Conservation (phyloP, 2,329 filamentous ascomycete species). For the Bipolaris zeicola region DNA sequence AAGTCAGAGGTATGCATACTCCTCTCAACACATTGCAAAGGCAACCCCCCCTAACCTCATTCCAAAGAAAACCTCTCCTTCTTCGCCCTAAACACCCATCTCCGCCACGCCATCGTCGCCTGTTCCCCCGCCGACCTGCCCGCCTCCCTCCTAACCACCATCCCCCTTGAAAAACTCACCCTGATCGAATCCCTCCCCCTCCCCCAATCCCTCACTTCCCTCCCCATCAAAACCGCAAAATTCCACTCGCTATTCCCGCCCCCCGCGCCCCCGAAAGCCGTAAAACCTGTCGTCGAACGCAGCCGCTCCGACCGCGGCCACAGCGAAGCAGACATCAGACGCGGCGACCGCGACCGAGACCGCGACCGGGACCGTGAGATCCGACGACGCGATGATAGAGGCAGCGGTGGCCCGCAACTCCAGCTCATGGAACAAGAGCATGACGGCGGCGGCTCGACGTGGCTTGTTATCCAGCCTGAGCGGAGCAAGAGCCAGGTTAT, state of each 20-base stretch:
- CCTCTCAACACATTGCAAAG: too few species aligned
- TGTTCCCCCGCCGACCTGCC: slow-evolving; percentile 41
- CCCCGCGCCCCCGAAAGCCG: slow-evolving; percentile 33
- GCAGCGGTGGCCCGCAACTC: slow-evolving; percentile 29
- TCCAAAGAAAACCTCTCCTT: slow-evolving; percentile 46
- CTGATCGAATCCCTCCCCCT: slow-evolving; percentile 42
- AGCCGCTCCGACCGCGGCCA: slow-evolving; percentile 20
- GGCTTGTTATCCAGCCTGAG: slow-evolving; percentile 47
- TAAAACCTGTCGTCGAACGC: slow-evolving; percentile 20
- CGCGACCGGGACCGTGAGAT: slow-evolving; percentile 10
- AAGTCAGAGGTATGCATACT: slow-evolving; percentile 36
- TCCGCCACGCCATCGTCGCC: slow-evolving; percentile 44
- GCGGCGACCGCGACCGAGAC: slow-evolving; percentile 4
- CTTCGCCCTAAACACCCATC: slow-evolving; percentile 42
- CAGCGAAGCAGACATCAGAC: slow-evolving; percentile 8
- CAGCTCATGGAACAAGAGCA: slow-evolving; percentile 47
- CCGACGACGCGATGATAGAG: slow-evolving; percentile 10
- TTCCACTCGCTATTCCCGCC: slow-evolving; percentile 39
- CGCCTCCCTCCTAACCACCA: slow-evolving; percentile 36
- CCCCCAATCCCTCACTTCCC: slow-evolving; percentile 33
- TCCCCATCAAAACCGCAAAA: slow-evolving; percentile 37
- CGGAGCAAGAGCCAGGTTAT: slow-evolving; percentile 41
- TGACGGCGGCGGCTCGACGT: slow-evolving; percentile 41
- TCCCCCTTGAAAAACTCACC: slow-evolving; percentile 42
- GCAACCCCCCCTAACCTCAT: slow-evolving; percentile 9